Conservation (phyloP, 345 rosid genomes). For the Pelargonium nanum region DNA sequence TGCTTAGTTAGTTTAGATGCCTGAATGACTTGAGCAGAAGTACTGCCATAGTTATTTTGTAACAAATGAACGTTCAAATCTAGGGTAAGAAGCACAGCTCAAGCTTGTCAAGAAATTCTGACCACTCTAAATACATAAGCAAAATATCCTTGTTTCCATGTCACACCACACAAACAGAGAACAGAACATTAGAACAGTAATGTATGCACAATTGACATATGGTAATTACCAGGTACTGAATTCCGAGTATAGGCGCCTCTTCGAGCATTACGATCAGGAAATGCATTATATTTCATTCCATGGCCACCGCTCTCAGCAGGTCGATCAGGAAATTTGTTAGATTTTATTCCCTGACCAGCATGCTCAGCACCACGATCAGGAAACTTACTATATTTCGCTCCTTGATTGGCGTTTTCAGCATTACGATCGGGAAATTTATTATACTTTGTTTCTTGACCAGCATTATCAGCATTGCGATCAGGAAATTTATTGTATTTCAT, state of each 20-base stretch:
- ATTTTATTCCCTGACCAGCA: constrained; percentile 3
- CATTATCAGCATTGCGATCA: neutral
- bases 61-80: neutral
- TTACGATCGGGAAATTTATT: neutral
- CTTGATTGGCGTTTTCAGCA: neutral
- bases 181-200: no score
- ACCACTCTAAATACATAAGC: neutral
- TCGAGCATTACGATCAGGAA: constrained; percentile 31
- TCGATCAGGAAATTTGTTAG: neutral
- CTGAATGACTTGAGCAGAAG: no score
- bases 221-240: constrained; percentile 24
- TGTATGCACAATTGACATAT: no score
- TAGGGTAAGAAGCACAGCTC: neutral
- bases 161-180: no score
- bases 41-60: neutral
- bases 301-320: neutral
- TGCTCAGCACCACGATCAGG: constrained; percentile 17
- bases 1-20: neutral
- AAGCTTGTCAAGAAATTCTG: neutral
- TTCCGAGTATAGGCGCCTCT: constrained; percentile 39
- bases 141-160: no score
- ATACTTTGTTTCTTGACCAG: neutral
- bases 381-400: neutral
- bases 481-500: neutral
- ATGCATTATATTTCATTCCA: constrained; percentile 6